Evolutionary conservation across 1,284 basidiomycete species (phyloP).

Genomic region (Tilletia walkeri): DNA sequence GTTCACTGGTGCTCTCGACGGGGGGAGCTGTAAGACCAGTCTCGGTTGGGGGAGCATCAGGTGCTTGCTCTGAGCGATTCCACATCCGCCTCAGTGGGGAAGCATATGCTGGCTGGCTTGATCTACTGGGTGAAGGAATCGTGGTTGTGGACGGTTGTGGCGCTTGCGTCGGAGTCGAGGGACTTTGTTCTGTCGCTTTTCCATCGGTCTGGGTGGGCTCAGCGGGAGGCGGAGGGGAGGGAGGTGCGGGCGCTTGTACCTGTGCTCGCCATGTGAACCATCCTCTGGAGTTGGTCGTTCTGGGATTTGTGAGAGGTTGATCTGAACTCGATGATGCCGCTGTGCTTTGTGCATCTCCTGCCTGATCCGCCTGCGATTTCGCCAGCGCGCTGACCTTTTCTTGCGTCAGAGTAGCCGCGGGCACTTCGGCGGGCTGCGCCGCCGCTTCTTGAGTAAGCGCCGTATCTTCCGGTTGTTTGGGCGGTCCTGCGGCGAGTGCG

Average conservation of each 20-base stretch:
- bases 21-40: neutral
- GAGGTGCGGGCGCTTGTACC: neutral
- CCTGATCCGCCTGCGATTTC: neutral
- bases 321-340: neutral
- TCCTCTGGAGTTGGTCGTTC: slow-evolving; percentile 11
- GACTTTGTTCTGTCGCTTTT: neutral
- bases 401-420: no score
- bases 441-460: no score
- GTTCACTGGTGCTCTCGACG: neutral
- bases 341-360: neutral
- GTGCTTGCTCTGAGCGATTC: neutral
- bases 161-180: neutral
- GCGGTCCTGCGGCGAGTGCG: slow-evolving; percentile 25
- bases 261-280: slow-evolving; percentile 16
- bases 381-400: no score
- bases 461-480: no score
- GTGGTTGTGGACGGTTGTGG: neutral
- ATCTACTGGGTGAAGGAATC: no score
- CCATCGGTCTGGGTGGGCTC: neutral
- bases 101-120: neutral
- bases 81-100: slow-evolving; percentile 9
- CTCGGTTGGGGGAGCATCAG: neutral
- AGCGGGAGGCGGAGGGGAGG: no score
- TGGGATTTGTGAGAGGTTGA: neutral
- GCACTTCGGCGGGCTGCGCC: no score